Conservation (phyloP, 768 basidiomycete species). For the Galerina marginata region DNA sequence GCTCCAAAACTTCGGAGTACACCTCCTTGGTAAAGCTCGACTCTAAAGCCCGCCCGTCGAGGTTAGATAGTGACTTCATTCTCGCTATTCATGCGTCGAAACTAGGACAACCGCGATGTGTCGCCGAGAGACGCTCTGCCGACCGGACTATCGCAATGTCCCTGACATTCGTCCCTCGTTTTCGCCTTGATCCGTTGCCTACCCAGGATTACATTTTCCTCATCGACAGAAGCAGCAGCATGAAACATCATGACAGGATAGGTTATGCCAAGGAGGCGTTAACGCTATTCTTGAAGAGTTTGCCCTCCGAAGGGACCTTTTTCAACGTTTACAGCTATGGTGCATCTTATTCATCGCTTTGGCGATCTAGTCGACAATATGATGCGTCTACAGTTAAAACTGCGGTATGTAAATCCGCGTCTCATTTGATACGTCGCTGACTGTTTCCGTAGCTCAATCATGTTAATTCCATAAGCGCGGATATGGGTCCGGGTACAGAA, state of each 20-base stretch:
- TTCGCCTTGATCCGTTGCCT: not conserved
- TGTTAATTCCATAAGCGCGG: not conserved
- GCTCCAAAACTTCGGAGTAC: not conserved
- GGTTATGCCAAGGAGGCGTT: conserved; percentile 7
- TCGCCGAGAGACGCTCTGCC: conserved; percentile 1
- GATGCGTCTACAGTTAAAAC: not conserved
- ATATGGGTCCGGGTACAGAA: conserved; percentile 6
- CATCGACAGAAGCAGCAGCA: conserved; percentile 9
- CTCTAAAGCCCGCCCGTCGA: not conserved
- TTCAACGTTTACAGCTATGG: conserved; percentile 12
- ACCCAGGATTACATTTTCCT: conserved; percentile 13
- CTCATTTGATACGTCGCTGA: not conserved
- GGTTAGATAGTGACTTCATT: conserved; percentile 6
- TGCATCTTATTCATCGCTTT: not conserved
- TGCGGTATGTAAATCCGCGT: not conserved
- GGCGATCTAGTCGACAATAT: conserved; percentile 5
- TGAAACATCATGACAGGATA: not conserved
- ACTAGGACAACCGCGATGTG: conserved; percentile 8
- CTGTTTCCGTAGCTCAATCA: not conserved
- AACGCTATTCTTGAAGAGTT: conserved; percentile 7
- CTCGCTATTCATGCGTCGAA: conserved; percentile 1
- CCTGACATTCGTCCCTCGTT: conserved; percentile 9
- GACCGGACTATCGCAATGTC: conserved; percentile 5
- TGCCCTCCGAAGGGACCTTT: conserved; percentile 1
- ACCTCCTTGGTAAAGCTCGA: conserved; percentile 1